Evolutionary conservation across 2,329 filamentous ascomycete species (phyloP).

Genomic region (Aspergillus fumigatus): DNA sequence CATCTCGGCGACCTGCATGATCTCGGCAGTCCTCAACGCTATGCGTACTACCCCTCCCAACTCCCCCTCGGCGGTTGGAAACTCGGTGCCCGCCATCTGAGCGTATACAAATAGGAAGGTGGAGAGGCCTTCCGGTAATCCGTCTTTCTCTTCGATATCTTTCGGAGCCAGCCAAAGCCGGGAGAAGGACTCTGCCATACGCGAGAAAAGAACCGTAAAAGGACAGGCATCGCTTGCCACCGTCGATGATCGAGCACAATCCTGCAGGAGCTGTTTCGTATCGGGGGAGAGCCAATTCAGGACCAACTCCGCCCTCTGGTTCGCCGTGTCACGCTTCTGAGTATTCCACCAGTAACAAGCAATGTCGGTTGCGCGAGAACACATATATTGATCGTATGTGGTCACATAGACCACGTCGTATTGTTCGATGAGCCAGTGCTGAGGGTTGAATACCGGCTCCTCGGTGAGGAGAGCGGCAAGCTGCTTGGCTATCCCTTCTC

Average conservation of each 20-base stretch:
- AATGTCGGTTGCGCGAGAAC: not conserved
- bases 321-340: not conserved
- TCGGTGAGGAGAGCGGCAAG: not conserved
- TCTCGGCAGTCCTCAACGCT: not conserved
- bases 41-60: not conserved
- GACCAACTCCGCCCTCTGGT: not conserved
- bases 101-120: not conserved
- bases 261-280: not conserved
- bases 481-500: not conserved
- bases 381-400: not conserved
- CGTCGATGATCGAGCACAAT: not conserved
- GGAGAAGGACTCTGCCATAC: not conserved
- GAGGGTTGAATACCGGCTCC: not conserved
- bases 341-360: not conserved
- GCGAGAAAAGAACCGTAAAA: not conserved
- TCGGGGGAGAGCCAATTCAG: slow-evolving; percentile 3
- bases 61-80: not conserved
- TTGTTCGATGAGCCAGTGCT: not conserved
- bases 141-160: not conserved
- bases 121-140: not conserved
- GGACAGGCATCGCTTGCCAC: not conserved
- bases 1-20: not conserved
- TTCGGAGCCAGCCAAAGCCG: not conserved
- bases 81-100: not conserved
- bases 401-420: not conserved